These are phyloP conservation scores for Porphyrellus cyaneotinctus DNA, from an alignment of 768 basidiomycete species.

Conservation along the genomic window DNA sequence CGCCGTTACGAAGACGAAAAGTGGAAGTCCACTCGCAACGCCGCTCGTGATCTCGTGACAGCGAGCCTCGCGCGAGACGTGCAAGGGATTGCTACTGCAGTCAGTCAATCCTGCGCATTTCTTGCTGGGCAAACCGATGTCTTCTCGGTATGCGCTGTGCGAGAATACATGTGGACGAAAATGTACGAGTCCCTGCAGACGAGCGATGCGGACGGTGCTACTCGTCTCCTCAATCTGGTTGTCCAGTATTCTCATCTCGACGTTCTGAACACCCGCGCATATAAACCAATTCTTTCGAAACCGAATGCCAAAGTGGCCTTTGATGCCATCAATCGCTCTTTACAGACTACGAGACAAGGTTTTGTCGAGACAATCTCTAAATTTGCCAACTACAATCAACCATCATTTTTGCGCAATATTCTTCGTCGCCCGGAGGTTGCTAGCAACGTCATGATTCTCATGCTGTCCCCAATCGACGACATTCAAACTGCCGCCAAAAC, in stretches of 20 bases:
- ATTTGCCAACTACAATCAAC: conserved; percentile 59
- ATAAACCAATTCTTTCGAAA: conserved; percentile 35
- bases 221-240: conserved; percentile 53
- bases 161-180: conserved; percentile 64
- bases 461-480: conserved; percentile 78
- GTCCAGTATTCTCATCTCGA: conserved; percentile 67
- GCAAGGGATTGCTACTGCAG: conserved; percentile 28
- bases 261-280: conserved; percentile 50
- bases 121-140: conserved; percentile 28
- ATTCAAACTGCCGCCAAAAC: conserved; percentile 73
- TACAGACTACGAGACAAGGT: conserved; percentile 55
- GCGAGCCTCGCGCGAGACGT: conserved; percentile 33
- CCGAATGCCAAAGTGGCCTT: conserved; percentile 35
- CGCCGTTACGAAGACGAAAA: conserved; percentile 33
- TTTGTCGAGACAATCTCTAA: conserved; percentile 60
- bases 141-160: conserved; percentile 40
- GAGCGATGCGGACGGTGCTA: conserved; percentile 55
- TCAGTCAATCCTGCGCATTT: conserved; percentile 32
- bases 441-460: conserved; percentile 56
- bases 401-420: conserved; percentile 49
- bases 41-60: conserved; percentile 41
- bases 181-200: conserved; percentile 57
- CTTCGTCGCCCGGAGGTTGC: conserved; percentile 54
- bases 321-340: conserved; percentile 56
- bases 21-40: conserved; percentile 42